phyloP scores from a whole-genome alignment of 2,329 filamentous ascomycete genomes.

The Ceratocystis variospora region DNA sequence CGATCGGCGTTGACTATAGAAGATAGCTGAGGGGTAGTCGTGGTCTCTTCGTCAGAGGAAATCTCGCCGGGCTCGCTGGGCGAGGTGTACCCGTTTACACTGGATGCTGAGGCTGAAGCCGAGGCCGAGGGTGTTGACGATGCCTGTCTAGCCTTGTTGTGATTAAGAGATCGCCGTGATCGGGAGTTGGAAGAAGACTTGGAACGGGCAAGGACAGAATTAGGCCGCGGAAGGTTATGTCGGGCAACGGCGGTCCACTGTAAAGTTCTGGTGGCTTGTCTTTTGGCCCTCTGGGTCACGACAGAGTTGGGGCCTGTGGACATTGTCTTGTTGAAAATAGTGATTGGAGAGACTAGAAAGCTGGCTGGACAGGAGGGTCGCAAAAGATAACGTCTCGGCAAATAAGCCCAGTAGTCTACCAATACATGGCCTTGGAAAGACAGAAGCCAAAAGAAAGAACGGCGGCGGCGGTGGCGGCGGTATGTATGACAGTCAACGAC shows the following conservation, averaged over 20 bases:
- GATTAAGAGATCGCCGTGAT: background rate
- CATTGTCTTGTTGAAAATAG: background rate
- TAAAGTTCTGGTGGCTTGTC: conserved; percentile 14
- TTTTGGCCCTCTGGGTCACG: conserved; percentile 9
- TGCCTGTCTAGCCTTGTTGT: background rate
- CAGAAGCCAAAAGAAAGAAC: background rate
- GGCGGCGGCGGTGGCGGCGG: background rate
- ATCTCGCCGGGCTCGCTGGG: background rate
- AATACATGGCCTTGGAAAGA: conserved; percentile 12
- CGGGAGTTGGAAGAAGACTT: background rate
- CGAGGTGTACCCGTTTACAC: background rate
- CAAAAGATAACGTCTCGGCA: conserved; percentile 8
- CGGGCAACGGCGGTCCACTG: conserved; percentile 13
- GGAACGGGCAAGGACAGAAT: conserved; percentile 8
- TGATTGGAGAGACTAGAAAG: background rate
- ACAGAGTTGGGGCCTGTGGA: conserved; percentile 13
- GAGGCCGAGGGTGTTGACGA: background rate
- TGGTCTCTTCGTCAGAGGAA: background rate
- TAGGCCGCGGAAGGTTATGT: conserved; percentile 12
- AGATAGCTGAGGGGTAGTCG: background rate
- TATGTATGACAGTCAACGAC: background rate
- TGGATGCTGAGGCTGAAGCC: background rate
- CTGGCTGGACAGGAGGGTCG: background rate
- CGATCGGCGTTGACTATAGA: conserved; percentile 1
- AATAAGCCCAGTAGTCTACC: conserved; percentile 6